Evolutionary conservation across 257 asterid genomes (phyloP).

Genomic region (Plectranthus barbatus): DNA sequence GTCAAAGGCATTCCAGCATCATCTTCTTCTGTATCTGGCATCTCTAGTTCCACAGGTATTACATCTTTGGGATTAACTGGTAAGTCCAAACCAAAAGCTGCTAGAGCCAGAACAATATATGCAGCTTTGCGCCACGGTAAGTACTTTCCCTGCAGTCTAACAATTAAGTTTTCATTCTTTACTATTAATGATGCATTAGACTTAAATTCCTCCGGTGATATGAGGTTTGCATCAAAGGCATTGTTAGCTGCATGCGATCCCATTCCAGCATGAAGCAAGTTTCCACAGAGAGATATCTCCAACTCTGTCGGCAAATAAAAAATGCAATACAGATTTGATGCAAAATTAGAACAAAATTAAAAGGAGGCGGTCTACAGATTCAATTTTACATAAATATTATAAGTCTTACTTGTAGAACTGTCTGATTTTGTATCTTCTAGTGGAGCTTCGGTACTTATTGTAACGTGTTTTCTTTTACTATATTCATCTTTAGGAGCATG

Average conservation of each 20-base stretch:
- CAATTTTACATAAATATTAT: constrained; percentile 1
- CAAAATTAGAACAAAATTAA: constrained; percentile 4
- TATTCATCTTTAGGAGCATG: constrained; percentile 19
- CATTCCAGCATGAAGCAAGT: constrained; percentile 75
- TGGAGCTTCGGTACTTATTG: constrained; percentile 18
- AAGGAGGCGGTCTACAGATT: neutral
- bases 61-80: constrained; percentile 42
- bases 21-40: constrained; percentile 32
- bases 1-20: constrained; percentile 34
- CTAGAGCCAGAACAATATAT: constrained; percentile 62
- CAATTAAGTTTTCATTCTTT: constrained; percentile 53
- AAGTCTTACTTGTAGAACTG: constrained; percentile 28
- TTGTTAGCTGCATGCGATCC: constrained; percentile 65
- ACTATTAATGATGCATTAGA: constrained; percentile 43
- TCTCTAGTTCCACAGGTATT: constrained; percentile 47
- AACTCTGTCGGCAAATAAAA: constrained; percentile 37
- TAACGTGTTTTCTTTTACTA: constrained; percentile 22
- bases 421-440: constrained; percentile 21
- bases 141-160: constrained; percentile 69
- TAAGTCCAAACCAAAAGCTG: constrained; percentile 56
- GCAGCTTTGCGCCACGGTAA: constrained; percentile 78
- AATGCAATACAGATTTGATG: neutral
- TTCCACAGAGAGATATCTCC: constrained; percentile 74
- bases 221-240: constrained; percentile 46
- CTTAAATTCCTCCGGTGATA: constrained; percentile 61